Conservation (phyloP, 2,329 filamentous ascomycete genomes). For the Sarocladium oryzae region DNA sequence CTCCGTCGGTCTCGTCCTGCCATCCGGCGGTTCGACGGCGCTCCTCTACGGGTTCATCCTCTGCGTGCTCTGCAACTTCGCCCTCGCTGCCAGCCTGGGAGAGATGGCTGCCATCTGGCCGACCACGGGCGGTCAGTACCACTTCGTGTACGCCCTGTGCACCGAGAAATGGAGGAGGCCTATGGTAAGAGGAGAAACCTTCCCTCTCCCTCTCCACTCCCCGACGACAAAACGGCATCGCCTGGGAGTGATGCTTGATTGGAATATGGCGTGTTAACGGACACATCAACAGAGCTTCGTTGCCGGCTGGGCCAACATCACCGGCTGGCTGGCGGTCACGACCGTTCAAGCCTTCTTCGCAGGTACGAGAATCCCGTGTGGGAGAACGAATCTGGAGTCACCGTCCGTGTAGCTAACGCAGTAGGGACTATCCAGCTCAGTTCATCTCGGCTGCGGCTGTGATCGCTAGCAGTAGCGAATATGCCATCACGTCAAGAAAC, state of each 20-base stretch:
- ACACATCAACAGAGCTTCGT: constrained; percentile 29
- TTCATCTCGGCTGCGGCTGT: constrained; percentile 37
- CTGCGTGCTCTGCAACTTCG: constrained; percentile 37
- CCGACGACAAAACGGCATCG: no score
- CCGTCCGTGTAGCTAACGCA: no score
- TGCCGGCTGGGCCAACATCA: constrained; percentile 39
- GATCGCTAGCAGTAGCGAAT: constrained; percentile 30
- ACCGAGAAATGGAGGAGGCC: constrained; percentile 30
- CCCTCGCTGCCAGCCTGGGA: constrained; percentile 33
- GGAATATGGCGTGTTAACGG: no score
- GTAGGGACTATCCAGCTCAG: constrained; percentile 25
- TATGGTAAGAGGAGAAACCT: no score
- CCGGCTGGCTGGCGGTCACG: constrained; percentile 37
- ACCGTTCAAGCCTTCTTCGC: constrained; percentile 37
- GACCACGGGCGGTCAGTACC: constrained; percentile 40
- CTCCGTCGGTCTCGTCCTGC: constrained; percentile 33
- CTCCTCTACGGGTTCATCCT: constrained; percentile 40
- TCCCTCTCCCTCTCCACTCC: no score
- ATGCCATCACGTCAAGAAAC: constrained; percentile 29
- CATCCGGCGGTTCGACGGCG: constrained; percentile 34
- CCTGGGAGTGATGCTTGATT: no score
- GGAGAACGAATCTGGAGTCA: no score
- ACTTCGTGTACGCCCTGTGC: constrained; percentile 35
- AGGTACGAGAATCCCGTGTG: no score
- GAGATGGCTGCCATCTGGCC: constrained; percentile 39